Conservation (phyloP, 768 basidiomycete species). For the Porpolomopsis calyptriformis region DNA sequence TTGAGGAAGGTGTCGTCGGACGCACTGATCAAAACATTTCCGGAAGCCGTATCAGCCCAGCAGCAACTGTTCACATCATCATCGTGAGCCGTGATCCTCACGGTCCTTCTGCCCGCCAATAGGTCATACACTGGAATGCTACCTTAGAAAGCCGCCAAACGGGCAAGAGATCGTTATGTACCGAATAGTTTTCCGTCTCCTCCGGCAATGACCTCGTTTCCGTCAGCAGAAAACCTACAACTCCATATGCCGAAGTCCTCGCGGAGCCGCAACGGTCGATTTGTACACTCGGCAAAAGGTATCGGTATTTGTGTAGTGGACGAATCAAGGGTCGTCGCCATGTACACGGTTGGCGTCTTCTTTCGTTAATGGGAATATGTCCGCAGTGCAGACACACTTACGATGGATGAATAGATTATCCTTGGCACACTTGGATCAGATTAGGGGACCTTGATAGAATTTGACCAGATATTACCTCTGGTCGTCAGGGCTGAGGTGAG, state of each 20-base stretch:
- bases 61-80: slow-evolving; percentile 94
- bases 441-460: background rate
- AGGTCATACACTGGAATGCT: slow-evolving; percentile 75
- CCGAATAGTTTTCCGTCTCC: slow-evolving; percentile 77
- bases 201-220: slow-evolving; percentile 90
- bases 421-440: slow-evolving; percentile 27
- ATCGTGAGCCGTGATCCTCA: slow-evolving; percentile 77
- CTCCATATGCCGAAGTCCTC: slow-evolving; percentile 77
- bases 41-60: slow-evolving; percentile 89
- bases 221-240: slow-evolving; percentile 93
- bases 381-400: slow-evolving; percentile 17
- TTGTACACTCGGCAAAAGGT: slow-evolving; percentile 39
- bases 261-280: slow-evolving; percentile 26
- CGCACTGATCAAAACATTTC: slow-evolving; percentile 90
- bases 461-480: slow-evolving; percentile 44
- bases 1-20: slow-evolving; percentile 93
- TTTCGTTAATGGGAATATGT: slow-evolving; percentile 5
- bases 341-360: slow-evolving; percentile 61
- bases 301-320: slow-evolving; percentile 55
- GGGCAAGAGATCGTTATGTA: slow-evolving; percentile 14
- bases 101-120: slow-evolving; percentile 61
- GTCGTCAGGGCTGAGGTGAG: slow-evolving; percentile 81
- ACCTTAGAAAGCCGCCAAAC: slow-evolving; percentile 4
- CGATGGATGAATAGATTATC: slow-evolving; percentile 89
- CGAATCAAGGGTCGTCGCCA: slow-evolving; percentile 61